Evolutionary conservation across 768 basidiomycete species (phyloP), one percentile per base, ranked within the genome.

Genomic region (Leccinum obscurum): DNA sequence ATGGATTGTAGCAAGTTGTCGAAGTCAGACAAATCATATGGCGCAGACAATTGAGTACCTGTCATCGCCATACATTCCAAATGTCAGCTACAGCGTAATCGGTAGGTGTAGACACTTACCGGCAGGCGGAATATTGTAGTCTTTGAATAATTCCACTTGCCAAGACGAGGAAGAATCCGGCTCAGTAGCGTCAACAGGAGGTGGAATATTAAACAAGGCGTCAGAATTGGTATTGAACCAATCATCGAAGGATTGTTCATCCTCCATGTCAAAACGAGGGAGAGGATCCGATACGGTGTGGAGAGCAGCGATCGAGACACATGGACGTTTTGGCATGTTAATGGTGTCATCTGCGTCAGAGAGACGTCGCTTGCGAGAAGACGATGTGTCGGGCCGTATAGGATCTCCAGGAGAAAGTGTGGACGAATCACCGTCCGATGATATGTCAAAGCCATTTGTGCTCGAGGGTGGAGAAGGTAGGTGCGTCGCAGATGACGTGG

Each of bases 141-240:
- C 60, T 26, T 65, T 65, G 34, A 77, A 77, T 46, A 80, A 9
- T 22, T 77, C 68, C 13, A 80, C 71, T 28, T 79, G 72, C 58
- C 76, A 62, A 0, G 62, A 63, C 1, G 64, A 11, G 0, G 69
- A 66, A 17, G 66, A 56, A 24, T 77, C 72, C 6, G 72, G 67
- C 10, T 70, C 59, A 1, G 63, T 61, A 2, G 66, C 62, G 8
- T 69, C 62, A 14, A 72, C 71, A 0, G 65, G 64, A 30, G 63
- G 65, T 0, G 75, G 75, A 5, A 72, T 60, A 3, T 72, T 61
- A 26, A 77, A 75, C 13, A 72, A 48, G 7, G 56, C 6, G 6
- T 61, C 60, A 56, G 70, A 70, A 54, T 66, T 62, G 4, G 67
- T 57, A 22, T 71, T 62, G 46, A 76, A 77, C 80, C 78, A 80